Evolutionary conservation across 352 stramenopile species (phyloP).

Genomic region (Phytopythium helicoides): DNA sequence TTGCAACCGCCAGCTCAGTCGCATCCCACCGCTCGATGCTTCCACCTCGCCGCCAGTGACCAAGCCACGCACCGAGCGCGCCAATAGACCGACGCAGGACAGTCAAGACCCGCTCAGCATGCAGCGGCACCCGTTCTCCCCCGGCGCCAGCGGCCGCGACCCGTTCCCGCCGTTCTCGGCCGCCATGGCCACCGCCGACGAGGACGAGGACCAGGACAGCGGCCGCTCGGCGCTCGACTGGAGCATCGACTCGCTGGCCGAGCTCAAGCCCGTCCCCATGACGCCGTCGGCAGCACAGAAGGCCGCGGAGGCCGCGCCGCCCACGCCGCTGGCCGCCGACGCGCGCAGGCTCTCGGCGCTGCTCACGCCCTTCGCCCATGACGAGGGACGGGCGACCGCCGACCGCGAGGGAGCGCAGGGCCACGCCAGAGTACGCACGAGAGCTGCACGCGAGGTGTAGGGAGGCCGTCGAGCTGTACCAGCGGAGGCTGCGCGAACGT

Average conservation of each 20-base stretch:
- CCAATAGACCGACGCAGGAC: too few species aligned
- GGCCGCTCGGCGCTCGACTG: slow-evolving; percentile 34
- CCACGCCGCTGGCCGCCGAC: not conserved
- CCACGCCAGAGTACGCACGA: too few species aligned
- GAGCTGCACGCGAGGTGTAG: slow-evolving; percentile 42
- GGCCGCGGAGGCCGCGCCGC: slow-evolving; percentile 1
- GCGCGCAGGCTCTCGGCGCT: not conserved
- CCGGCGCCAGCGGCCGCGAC: slow-evolving; percentile 26
- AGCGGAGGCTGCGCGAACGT: slow-evolving; percentile 34
- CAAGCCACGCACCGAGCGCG: too few species aligned
- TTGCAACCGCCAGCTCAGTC: not conserved
- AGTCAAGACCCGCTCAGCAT: too few species aligned
- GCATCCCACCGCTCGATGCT: too few species aligned
- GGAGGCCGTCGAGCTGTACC: slow-evolving; percentile 37
- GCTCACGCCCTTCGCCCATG: not conserved
- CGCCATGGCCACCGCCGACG: slow-evolving; percentile 22
- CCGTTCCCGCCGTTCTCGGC: slow-evolving; percentile 50
- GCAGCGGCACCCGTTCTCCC: slow-evolving; percentile 42
- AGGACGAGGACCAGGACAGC: slow-evolving; percentile 2
- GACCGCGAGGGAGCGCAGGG: too few species aligned
- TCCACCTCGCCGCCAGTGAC: too few species aligned
- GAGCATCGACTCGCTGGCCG: slow-evolving; percentile 70
- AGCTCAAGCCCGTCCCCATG: slow-evolving; percentile 48
- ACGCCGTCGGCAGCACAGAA: slow-evolving; percentile 48
- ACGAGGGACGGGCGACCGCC: too few species aligned